Evolutionary conservation across 2,329 filamentous ascomycete genomes (phyloP).

Genomic region (Pseudogymnoascus sp.): DNA sequence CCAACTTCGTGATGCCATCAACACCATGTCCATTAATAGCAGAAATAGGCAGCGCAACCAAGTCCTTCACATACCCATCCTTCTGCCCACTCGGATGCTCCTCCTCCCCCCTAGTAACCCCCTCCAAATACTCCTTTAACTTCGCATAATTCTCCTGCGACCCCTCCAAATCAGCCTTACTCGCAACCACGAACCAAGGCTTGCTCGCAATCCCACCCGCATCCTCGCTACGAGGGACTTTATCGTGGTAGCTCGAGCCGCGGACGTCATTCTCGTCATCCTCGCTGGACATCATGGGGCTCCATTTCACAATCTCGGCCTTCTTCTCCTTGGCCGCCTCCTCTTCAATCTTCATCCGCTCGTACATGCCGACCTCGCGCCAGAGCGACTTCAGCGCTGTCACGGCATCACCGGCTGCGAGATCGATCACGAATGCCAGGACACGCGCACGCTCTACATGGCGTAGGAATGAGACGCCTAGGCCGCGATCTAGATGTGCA

Average conservation of each 20-base stretch:
- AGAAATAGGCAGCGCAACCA: constrained; percentile 73
- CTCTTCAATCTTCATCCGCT: constrained; percentile 56
- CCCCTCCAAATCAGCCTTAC: constrained; percentile 75
- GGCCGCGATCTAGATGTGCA: constrained; percentile 82
- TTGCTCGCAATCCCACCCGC: constrained; percentile 63
- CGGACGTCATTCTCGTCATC: constrained; percentile 19
- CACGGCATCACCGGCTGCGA: constrained; percentile 71
- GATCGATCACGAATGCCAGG: constrained; percentile 86
- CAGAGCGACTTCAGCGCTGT: constrained; percentile 72
- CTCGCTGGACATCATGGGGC: constrained; percentile 39
- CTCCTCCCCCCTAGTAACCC: constrained; percentile 51
- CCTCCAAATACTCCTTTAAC: constrained; percentile 62
- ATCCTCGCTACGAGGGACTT: constrained; percentile 18
- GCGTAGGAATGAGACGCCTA: constrained; percentile 84
- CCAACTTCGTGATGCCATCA: constrained; percentile 63
- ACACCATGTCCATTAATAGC: constrained; percentile 83
- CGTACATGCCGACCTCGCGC: constrained; percentile 85
- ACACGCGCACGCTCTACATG: constrained; percentile 92
- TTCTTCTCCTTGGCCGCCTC: constrained; percentile 51
- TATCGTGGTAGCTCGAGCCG: constrained; percentile 13
- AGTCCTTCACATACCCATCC: constrained; percentile 49
- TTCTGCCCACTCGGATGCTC: constrained; percentile 65
- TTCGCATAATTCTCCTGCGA: constrained; percentile 69
- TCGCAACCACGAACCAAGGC: constrained; percentile 93
- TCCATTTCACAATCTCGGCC: constrained; percentile 47